Base-by-base conservation (phyloP, 108 stramenopile genomes). In the Fragilariopsis cylindrus region DNA sequence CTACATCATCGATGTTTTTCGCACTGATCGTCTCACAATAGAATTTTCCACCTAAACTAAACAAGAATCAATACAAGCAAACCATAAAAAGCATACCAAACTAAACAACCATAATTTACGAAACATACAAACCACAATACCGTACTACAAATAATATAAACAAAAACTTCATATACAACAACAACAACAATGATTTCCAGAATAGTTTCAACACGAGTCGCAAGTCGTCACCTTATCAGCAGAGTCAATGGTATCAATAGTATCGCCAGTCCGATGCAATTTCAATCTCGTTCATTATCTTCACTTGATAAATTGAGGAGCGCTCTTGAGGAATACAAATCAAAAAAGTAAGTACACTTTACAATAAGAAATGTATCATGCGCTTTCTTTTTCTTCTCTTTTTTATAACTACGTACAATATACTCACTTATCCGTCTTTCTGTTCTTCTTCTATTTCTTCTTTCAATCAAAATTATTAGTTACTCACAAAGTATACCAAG, bases 261-360 rank as follows among this genome's bases (percentile, higher is more conserved):
- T 30, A 30, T 30, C 30, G 30, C 30, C 2, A 30, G 30, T 30
- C 30, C 30, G 30, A 9, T 52, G 50, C 50, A 13, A 13, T 52
- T 30, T 8, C 62, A 63, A 45, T 41, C 62, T 43, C 62, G 62
- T 43, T 41, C 62, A 40, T 41, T 63, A 13, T 63, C 62, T 7
- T 60, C 81, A 3, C 63, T 88, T 6, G 68, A 80, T 55, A 82
- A 81, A 46, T 64, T 88, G 16, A 64, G 71, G 2, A 46, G 46
- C 9, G 81, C 84, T 21, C 71, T 88, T 21, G 83, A 88, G 55
- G 82, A 85, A 60, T 85, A 85, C 57, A 79, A 84, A 43, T 43
- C 52, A 12, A 54, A 76, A 48, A 73, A 88, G 87, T 87, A 75
- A 75, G 87, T 86, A 11, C 11, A 47, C 16, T 16, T 9, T 7